Percentiles rank a stretch among this genome's conserved stretches.
Conservation (phyloP, 768 basidiomycete species). For the Asterophora lycoperdoides region DNA sequence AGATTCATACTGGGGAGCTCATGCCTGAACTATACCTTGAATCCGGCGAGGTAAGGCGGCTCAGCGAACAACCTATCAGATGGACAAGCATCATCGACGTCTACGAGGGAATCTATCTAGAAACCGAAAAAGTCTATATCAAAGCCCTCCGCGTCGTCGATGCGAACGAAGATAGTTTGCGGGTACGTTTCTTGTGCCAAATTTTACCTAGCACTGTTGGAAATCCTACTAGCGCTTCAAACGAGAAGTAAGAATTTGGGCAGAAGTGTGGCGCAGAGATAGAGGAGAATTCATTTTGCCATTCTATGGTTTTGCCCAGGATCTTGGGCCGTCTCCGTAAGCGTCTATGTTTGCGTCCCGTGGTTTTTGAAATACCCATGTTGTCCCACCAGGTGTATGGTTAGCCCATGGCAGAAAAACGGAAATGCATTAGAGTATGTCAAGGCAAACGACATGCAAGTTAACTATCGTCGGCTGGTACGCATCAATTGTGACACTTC, state of each 20-base stretch:
- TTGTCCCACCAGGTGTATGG: slow-evolving; percentile 40
- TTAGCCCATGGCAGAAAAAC: slow-evolving; percentile 54
- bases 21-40: slow-evolving; percentile 48
- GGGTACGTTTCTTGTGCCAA: slow-evolving; percentile 26
- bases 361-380: slow-evolving; percentile 1
- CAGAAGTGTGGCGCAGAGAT: slow-evolving; percentile 48
- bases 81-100: slow-evolving; percentile 53
- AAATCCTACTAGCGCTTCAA: slow-evolving; percentile 39
- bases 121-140: slow-evolving; percentile 52
- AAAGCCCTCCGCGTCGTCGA: slow-evolving; percentile 52
- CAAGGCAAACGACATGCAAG: slow-evolving; percentile 29
- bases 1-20: slow-evolving; percentile 40
- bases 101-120: slow-evolving; percentile 50
- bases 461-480: slow-evolving; percentile 44
- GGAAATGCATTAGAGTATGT: slow-evolving; percentile 49
- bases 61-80: slow-evolving; percentile 46
- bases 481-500: neutral
- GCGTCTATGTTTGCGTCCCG: slow-evolving; percentile 9
- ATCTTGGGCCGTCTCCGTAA: slow-evolving; percentile 56
- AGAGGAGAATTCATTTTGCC: slow-evolving; percentile 50
- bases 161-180: slow-evolving; percentile 39
- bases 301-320: slow-evolving; percentile 53
- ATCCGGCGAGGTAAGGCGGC: slow-evolving; percentile 48
- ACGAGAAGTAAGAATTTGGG: slow-evolving; percentile 53
- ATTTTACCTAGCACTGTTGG: neutral